phyloP scores from a whole-genome alignment of 768 basidiomycete genomes.

The Auricularia sp. region DNA sequence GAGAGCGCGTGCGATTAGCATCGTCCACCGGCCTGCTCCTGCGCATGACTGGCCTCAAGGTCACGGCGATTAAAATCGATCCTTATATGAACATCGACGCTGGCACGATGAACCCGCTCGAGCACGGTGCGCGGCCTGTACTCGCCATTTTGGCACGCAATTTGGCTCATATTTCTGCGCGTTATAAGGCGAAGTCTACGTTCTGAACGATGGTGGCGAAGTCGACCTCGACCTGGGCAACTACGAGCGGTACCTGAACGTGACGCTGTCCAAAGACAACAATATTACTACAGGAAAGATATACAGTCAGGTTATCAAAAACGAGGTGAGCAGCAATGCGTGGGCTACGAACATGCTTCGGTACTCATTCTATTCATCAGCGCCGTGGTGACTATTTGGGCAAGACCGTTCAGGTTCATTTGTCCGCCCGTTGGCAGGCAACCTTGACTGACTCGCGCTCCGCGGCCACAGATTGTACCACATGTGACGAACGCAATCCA shows the following conservation, averaged over 20 bases:
- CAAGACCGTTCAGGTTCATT: conserved; percentile 83
- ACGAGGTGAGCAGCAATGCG: conserved; percentile 54
- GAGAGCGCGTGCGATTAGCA: conserved; percentile 39
- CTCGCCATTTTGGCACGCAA: background rate
- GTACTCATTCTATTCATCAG: conserved; percentile 14
- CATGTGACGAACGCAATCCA: conserved; percentile 96
- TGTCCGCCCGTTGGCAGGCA: background rate
- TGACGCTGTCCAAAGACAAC: conserved; percentile 88
- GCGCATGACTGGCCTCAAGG: conserved; percentile 91
- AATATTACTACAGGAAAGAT: conserved; percentile 99
- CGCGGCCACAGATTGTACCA: conserved; percentile 64
- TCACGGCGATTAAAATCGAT: conserved; percentile 99
- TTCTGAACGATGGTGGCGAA: conserved; percentile 96
- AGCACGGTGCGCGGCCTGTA: conserved; percentile 64
- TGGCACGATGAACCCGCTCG: conserved; percentile 96
- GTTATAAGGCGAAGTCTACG: conserved; percentile 82
- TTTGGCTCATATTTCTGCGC: background rate
- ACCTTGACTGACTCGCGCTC: background rate
- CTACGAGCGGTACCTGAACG: conserved; percentile 95
- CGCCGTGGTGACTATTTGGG: conserved; percentile 66
- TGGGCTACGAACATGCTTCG: conserved; percentile 3
- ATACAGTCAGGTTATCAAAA: conserved; percentile 92
- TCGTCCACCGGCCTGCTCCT: conserved; percentile 93
- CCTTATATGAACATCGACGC: conserved; percentile 99
- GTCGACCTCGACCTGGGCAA: conserved; percentile 97